These are phyloP conservation scores for Coemansia aciculifera DNA, from an alignment of 192 early-diverging fungal species.

Conservation along the genomic window DNA sequence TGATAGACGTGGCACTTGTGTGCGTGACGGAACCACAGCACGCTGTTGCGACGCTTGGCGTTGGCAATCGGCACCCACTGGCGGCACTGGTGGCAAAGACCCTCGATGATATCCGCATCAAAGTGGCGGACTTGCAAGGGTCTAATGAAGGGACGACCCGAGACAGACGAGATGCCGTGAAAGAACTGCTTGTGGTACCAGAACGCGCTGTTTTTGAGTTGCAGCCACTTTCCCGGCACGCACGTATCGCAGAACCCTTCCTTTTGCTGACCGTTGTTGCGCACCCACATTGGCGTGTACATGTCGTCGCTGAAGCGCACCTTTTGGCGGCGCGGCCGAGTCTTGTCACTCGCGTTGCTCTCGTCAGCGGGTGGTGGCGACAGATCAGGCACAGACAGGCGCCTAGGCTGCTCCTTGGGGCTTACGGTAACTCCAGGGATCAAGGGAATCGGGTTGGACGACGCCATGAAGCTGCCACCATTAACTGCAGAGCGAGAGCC, in stretches of 20 bases:
- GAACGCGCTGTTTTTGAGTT: slow-evolving; percentile 84
- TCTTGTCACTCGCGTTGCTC: slow-evolving; percentile 12
- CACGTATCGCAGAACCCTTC: slow-evolving; percentile 86
- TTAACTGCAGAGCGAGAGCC: neutral
- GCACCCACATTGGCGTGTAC: slow-evolving; percentile 85
- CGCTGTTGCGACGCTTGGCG: slow-evolving; percentile 71
- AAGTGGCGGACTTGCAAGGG: slow-evolving; percentile 73
- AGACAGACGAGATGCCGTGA: slow-evolving; percentile 85
- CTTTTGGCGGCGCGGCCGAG: slow-evolving; percentile 68
- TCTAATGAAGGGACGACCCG: slow-evolving; percentile 70
- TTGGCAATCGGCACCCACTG: slow-evolving; percentile 81
- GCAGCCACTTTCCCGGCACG: slow-evolving; percentile 79
- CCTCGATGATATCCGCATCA: slow-evolving; percentile 71
- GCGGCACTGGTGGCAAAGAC: slow-evolving; percentile 79
- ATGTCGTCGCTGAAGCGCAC: slow-evolving; percentile 68
- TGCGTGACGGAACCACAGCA: slow-evolving; percentile 85
- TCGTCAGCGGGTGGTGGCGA: slow-evolving; percentile 36
- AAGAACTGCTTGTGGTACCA: slow-evolving; percentile 91
- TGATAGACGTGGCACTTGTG: slow-evolving; percentile 83
- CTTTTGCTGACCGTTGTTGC: slow-evolving; percentile 70
- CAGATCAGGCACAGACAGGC: slow-evolving; percentile 43
- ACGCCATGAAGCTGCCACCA: slow-evolving; percentile 11
- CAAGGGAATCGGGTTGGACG: slow-evolving; percentile 33
- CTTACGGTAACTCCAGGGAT: slow-evolving; percentile 52
- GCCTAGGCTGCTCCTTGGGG: slow-evolving; percentile 46